These are phyloP conservation scores for Letharia columbiana DNA, from an alignment of 495 filamentous ascomycete species.

Conservation along the genomic window DNA sequence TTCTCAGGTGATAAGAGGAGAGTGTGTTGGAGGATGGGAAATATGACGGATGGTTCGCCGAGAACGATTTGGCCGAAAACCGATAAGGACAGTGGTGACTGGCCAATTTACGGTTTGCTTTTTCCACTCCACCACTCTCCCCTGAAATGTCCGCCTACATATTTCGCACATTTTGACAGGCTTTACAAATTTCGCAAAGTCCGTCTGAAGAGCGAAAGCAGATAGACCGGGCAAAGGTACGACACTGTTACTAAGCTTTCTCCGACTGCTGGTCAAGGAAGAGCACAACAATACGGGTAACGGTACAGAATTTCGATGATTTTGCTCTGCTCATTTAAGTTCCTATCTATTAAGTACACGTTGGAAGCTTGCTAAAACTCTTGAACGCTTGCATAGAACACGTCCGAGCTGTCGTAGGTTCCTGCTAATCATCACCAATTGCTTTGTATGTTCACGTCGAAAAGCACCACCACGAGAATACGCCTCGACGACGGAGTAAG, in stretches of 20 bases:
- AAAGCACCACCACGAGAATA: not conserved
- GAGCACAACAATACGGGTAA: not conserved
- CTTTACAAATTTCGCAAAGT: not conserved
- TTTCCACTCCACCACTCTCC: not conserved
- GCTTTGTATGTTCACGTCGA: slow-evolving; percentile 16
- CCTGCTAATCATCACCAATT: slow-evolving; percentile 4
- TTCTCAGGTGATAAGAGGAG: not conserved
- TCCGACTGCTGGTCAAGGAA: not conserved
- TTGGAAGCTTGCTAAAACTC: slow-evolving; percentile 14
- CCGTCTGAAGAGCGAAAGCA: not conserved
- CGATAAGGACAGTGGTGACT: not conserved
- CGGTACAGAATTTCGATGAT: not conserved
- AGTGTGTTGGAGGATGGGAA: not conserved
- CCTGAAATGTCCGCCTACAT: too few species aligned
- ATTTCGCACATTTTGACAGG: not conserved
- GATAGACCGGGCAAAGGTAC: not conserved
- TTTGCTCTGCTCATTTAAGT: not conserved
- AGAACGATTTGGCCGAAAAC: not conserved
- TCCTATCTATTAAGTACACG: slow-evolving; percentile 15
- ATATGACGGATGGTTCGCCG: not conserved
- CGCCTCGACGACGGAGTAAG: not conserved
- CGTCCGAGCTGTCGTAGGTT: slow-evolving; percentile 4
- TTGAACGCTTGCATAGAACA: slow-evolving; percentile 8
- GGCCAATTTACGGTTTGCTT: not conserved
- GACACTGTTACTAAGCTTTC: not conserved